A percentile compares a stretch with the other conserved stretches of the same genome.
Conservation (phyloP, 305 asterid genomes). For the Fraxinus nigra region DNA sequence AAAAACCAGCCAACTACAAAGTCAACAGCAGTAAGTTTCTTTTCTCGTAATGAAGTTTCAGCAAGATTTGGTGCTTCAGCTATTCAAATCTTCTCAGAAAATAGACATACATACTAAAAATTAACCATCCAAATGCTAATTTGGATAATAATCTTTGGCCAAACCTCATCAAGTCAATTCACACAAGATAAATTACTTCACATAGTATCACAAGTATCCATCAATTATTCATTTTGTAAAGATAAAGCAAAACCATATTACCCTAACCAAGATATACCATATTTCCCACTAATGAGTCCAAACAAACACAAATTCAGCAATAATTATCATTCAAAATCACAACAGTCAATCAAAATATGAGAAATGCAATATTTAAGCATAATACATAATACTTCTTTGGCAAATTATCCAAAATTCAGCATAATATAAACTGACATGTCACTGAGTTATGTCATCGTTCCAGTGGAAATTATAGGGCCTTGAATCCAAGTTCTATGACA, state of each 20-base stretch:
- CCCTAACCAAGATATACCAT: conserved; percentile 1
- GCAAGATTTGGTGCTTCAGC: neutral
- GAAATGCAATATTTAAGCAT: neutral
- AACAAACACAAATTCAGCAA: neutral
- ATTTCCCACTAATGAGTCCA: neutral
- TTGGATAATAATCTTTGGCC: neutral
- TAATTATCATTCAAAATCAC: neutral
- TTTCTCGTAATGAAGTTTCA: neutral
- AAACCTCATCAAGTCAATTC: neutral
- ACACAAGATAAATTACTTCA: neutral
- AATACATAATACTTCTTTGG: neutral
- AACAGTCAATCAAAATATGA: neutral
- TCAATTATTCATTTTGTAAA: neutral
- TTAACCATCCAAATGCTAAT: neutral
- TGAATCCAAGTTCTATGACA: too few species aligned
- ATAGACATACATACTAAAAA: neutral
- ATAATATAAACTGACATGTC: neutral
- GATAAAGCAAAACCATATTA: neutral
- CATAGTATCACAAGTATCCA: neutral
- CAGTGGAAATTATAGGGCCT: too few species aligned
- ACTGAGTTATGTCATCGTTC: neutral
- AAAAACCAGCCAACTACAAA: neutral
- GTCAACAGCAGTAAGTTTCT: neutral
- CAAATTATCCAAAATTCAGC: neutral
- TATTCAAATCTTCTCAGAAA: neutral